Base-by-base conservation (phyloP, 345 rosid genomes). In the Mangifera indica region DNA sequence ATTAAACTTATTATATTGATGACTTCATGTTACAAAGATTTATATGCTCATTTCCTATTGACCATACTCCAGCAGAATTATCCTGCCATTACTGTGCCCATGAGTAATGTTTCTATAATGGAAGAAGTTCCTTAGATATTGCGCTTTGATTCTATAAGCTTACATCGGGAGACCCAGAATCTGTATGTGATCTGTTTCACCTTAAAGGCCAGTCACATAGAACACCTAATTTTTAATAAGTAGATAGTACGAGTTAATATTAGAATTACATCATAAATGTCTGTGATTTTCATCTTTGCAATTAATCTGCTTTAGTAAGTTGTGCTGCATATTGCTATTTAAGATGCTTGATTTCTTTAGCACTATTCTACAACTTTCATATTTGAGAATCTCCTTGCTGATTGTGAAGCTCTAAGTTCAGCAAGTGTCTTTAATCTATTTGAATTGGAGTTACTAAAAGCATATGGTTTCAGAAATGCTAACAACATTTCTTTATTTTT, bases 401-500 rank as follows among this genome's bases (percentile, higher is more conserved):
- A 7, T 64, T 29, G 18, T 68, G 66, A 60, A 7, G 37, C 56
- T 46, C 44, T 25, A 26, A 59, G 45, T 18, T 17, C 21, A 24
- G 45, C 1, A 45, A 18, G 7, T 29, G 45, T 2, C n/a, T 29
- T 9, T 45, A 18, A 7, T 18, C 18, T 53, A 18, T 68, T 18
- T 15, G 15, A 24, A 22, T 57, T 45, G 0, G 53, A 42, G 17
- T 18, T 11, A 37, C 48, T 20, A 17, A 26, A 0, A 13, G 34
- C 29, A 20, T 60, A 22, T 10, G 42, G 54, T 25, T 69, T 45
- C 18, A 2, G 18, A 17, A 69, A 5, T 34, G 14, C 10, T 60
- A 9, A 48, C 60, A n/a, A 10, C 20, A 18, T 54, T 54, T 11
- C 62, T 49, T n/a, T 51, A 15, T 61, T 60, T 64, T 71, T 72